These are phyloP conservation scores for Chrysopogon serrulatus DNA, from an alignment of 176 grass and related monocot species.

Conservation along the genomic window DNA sequence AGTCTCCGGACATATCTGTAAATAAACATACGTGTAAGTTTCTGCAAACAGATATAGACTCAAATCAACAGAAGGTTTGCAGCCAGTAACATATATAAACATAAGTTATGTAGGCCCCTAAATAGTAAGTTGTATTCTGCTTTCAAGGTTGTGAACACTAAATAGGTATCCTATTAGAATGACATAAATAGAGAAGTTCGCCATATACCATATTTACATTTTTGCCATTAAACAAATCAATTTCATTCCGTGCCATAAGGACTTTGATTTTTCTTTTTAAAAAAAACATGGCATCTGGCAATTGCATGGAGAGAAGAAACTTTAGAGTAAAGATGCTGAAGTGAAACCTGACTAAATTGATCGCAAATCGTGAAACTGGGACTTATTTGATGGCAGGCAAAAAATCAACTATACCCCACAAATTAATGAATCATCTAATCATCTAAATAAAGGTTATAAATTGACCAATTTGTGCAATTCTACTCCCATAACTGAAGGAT, in stretches of 20 bases:
- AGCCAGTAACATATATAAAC: not conserved
- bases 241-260: not conserved
- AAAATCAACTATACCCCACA: not conserved
- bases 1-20: conserved; percentile 85
- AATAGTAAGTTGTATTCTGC: not conserved
- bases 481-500: not conserved
- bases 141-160: not conserved
- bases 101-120: not conserved
- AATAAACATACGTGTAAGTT: conserved; percentile 17
- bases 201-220: not conserved
- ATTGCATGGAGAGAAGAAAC: not conserved
- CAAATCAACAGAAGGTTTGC: conserved; percentile 10
- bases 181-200: not conserved
- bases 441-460: conserved; percentile 1
- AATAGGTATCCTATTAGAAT: not conserved
- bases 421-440: not conserved
- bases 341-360: not conserved
- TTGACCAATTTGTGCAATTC: not conserved
- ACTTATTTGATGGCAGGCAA: not conserved
- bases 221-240: not conserved
- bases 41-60: not conserved
- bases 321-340: not conserved
- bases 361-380: not conserved
- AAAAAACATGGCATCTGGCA: not conserved
- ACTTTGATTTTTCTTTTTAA: not conserved